phyloP scores from a whole-genome alignment of 345 rosid genomes.

The Heritiera littoralis region DNA sequence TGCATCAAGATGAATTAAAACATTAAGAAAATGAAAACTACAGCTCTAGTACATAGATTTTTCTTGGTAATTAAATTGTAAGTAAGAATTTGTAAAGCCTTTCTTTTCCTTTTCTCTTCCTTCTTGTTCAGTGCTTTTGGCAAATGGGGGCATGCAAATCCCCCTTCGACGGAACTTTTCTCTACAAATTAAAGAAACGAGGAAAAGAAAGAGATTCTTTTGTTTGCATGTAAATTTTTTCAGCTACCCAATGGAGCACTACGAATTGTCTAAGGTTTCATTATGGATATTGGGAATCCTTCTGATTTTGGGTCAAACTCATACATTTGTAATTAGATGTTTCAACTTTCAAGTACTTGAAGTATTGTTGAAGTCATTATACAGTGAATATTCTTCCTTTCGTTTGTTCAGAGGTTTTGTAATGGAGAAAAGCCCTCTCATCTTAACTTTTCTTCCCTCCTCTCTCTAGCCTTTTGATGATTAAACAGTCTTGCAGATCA shows the following conservation, averaged over 20 bases:
- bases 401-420: neutral
- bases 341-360: neutral
- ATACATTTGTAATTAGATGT: neutral
- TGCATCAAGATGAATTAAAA: no score
- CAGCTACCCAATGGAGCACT: no score
- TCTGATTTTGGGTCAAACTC: constrained; percentile 14
- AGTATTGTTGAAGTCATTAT: neutral
- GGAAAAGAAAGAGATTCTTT: no score
- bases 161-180: no score
- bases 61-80: neutral
- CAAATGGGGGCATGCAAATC: no score
- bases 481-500: constrained; percentile 6
- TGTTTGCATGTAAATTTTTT: no score
- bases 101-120: no score
- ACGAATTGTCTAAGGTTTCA: neutral
- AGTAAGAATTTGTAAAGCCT: no score
- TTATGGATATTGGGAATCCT: constrained; percentile 11
- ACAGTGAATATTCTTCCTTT: constrained; percentile 22
- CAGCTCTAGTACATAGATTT: neutral
- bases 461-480: constrained; percentile 10
- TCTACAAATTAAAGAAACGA: no score
- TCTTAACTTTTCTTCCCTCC: neutral
- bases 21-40: no score
- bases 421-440: neutral
- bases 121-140: no score